Conservation (phyloP, 228 moss, liverwort and hornwort genomes). For the Sphagnum fallax region DNA sequence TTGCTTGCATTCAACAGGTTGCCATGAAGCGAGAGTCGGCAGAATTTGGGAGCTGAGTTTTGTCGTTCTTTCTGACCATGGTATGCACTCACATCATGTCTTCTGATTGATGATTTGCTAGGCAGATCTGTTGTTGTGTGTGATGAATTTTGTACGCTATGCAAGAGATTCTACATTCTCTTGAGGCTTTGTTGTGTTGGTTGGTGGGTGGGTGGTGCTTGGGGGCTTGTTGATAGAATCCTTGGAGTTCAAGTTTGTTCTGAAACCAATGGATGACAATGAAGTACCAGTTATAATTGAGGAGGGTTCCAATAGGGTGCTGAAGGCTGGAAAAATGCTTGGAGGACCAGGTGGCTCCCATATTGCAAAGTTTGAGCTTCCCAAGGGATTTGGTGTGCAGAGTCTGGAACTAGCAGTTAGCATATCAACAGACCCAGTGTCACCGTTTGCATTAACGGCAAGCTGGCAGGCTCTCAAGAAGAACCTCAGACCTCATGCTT, state of each 20-base stretch:
- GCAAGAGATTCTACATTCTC: not conserved
- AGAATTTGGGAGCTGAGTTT: conserved; percentile 76
- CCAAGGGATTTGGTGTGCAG: conserved; percentile 9
- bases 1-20: conserved; percentile 35
- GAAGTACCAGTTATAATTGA: conserved; percentile 23
- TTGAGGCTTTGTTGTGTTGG: conserved; percentile 3
- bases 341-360: conserved; percentile 41
- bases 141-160: not conserved
- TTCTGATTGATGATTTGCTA: not conserved
- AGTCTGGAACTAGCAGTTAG: conserved; percentile 41
- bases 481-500: conserved; percentile 38
- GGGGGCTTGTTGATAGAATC: conserved; percentile 30
- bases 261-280: conserved; percentile 53
- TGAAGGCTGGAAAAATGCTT: conserved; percentile 27
- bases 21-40: conserved; percentile 71
- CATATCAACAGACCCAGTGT: conserved; percentile 35
- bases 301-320: conserved; percentile 39
- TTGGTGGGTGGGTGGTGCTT: conserved; percentile 18
- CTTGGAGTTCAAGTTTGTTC: conserved; percentile 73
- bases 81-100: conserved; percentile 14
- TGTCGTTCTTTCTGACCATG: conserved; percentile 67
- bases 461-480: conserved; percentile 49
- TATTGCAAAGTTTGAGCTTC: conserved; percentile 31
- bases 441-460: conserved; percentile 53
- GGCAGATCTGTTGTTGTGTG: not conserved